These are phyloP conservation scores for Bremia lactucae DNA, from an alignment of 352 stramenopile genomes.

Conservation along the genomic window DNA sequence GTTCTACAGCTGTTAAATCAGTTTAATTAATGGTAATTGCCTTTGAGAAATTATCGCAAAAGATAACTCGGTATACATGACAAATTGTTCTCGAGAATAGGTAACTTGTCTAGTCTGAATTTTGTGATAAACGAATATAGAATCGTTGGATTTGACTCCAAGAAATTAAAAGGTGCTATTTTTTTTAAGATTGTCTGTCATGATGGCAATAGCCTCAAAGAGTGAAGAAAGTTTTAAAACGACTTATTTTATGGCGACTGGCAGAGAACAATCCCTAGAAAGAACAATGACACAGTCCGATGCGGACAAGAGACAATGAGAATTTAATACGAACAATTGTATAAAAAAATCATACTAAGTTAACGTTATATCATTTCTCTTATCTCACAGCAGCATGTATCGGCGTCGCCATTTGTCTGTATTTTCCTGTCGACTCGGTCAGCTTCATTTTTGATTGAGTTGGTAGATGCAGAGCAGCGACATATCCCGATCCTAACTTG, in stretches of 20 bases:
- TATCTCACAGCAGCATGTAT: conserved; percentile 19
- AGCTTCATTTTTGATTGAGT: conserved; percentile 19
- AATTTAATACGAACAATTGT: too few species aligned
- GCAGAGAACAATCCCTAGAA: conserved; percentile 30
- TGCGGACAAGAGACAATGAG: too few species aligned
- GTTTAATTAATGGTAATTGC: too few species aligned
- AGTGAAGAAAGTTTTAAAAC: conserved; percentile 63
- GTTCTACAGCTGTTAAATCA: too few species aligned
- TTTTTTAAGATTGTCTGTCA: conserved; percentile 77
- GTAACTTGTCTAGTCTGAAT: conserved; percentile 15
- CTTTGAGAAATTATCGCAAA: too few species aligned
- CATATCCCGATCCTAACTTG: too few species aligned
- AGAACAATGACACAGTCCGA: too few species aligned
- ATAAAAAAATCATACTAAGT: too few species aligned
- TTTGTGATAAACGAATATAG: not conserved
- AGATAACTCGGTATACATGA: too few species aligned
- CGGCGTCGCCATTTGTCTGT: conserved; percentile 22
- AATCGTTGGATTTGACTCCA: conserved; percentile 17
- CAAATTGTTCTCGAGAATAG: conserved; percentile 87
- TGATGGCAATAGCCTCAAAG: conserved; percentile 39
- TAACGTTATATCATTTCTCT: too few species aligned
- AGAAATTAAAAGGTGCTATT: conserved; percentile 19
- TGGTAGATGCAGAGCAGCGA: conserved; percentile 13
- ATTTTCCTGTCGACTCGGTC: conserved; percentile 14
- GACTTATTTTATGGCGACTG: conserved; percentile 60